Base-by-base conservation (phyloP, 805 yeast genomes). In the Kluyveromyces lactis region DNA sequence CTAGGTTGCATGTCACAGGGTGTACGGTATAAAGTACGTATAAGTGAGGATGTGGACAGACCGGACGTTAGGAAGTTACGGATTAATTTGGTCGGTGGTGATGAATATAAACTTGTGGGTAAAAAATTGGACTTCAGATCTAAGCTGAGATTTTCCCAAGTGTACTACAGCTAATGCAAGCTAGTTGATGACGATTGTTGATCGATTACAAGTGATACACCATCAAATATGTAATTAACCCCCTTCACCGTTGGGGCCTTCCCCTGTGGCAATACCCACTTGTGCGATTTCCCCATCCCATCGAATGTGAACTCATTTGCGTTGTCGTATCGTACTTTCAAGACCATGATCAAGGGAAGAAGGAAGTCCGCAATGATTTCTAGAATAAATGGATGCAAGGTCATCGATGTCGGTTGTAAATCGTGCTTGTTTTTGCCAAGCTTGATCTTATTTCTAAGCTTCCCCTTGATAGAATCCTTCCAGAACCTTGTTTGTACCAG, bases 71-170 rank as follows among this genome's bases (percentile, higher is more conserved):
- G 44, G 4, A 49, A 48, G n/a, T 43, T 61, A 9, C 60, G 67
- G 42, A 38, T 43, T 11, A 45, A 57, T 1, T 44, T 73, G 41
- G 56, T 65, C 1, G 68, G 64, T 29, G 66, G 63, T 23, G 81
- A 81, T 23, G 67, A 73, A 39, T 56, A 73, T 40, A 70, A 72
- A 40, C 54, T 68, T 3, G 64, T 77, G 0, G 75, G 78, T 3
- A 60, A 60, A 12, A 65, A 64, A 1, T 60, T 79, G 26, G 64
- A 63, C 28, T 42, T 65, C 1, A 52, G 49, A 1, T 64, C 71
- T 13, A 79, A 79, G 55, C 42, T 48, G 4, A 60, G 63, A 36
- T 79, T 76, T 49, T 53, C 67, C 15, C 44, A 52, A 15, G 63
- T 60, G 3, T 68, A 57, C 51, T 34, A 34, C 30, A 16, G 17